Conservation (phyloP, 768 basidiomycete species). For the Mycena floridula region DNA sequence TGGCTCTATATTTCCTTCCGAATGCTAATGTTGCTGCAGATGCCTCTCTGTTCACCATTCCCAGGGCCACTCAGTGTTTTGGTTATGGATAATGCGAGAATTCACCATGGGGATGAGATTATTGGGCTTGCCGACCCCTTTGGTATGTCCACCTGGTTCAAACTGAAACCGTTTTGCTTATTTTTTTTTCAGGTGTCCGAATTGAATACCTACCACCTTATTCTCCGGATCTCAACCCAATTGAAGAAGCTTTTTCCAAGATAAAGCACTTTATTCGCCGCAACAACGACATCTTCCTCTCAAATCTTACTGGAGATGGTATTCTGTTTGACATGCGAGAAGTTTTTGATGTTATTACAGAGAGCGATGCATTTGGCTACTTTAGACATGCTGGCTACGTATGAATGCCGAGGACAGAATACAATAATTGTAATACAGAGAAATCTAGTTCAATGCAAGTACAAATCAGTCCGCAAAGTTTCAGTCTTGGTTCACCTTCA, state of each 20-base stretch:
- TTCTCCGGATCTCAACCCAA: conserved; percentile 22
- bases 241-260: conserved; percentile 19
- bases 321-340: conserved; percentile 11
- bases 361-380: conserved; percentile 12
- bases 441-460: no score
- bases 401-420: no score
- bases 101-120: conserved; percentile 25
- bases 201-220: conserved; percentile 19
- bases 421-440: no score
- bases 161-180: not conserved
- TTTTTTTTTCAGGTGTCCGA: conserved; percentile 6
- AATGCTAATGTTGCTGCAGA: conserved; percentile 4
- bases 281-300: conserved; percentile 2
- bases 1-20: no score
- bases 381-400: conserved; percentile 12
- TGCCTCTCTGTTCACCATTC: conserved; percentile 18
- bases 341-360: conserved; percentile 7
- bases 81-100: conserved; percentile 27
- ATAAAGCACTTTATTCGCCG: conserved; percentile 17
- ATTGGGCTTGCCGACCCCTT: conserved; percentile 15
- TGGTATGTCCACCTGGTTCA: conserved; percentile 4
- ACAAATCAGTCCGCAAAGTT: not conserved
- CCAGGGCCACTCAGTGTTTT: conserved; percentile 22
- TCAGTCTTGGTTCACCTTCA: not conserved
- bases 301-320: not conserved